A percentile compares a stretch with the other conserved stretches of the same genome.
Conservation (phyloP, 2,329 filamentous ascomycete species). For the Botrytis elliptica region DNA sequence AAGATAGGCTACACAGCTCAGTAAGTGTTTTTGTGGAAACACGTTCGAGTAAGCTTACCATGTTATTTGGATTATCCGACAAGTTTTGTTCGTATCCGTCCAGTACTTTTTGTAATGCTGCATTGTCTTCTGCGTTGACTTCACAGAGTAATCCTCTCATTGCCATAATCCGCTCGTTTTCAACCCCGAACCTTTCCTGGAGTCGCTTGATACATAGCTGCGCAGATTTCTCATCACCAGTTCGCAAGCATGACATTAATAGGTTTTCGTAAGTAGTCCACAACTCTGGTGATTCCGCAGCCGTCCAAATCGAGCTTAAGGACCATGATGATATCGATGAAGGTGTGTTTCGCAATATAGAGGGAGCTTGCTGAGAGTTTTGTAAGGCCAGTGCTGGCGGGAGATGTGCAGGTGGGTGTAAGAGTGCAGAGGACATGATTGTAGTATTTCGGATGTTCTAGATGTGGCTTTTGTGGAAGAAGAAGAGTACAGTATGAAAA, state of each 20-base stretch:
- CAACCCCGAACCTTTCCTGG: conserved; percentile 73
- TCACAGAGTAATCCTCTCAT: conserved; percentile 82
- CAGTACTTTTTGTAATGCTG: conserved; percentile 67
- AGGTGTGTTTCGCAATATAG: conserved; percentile 53
- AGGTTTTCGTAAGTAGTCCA: conserved; percentile 89
- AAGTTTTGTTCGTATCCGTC: conserved; percentile 77
- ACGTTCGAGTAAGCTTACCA: conserved; percentile 54
- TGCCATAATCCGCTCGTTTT: conserved; percentile 84
- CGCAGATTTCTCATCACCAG: conserved; percentile 78
- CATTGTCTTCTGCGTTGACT: conserved; percentile 67
- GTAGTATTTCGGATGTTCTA: neutral
- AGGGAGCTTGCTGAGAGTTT: conserved; percentile 61
- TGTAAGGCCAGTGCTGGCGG: conserved; percentile 55
- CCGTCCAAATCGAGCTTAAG: conserved; percentile 52
- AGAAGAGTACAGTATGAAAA: neutral
- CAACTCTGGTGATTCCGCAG: conserved; percentile 71
- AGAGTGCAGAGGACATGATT: conserved; percentile 52
- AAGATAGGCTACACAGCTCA: conserved; percentile 64
- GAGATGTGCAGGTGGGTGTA: conserved; percentile 57
- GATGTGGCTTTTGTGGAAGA: conserved; percentile 3
- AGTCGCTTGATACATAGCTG: conserved; percentile 73
- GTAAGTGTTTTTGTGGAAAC: conserved; percentile 28
- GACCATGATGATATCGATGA: conserved; percentile 56
- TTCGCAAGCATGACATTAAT: conserved; percentile 77
- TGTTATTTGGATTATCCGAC: conserved; percentile 71